Base-by-base conservation (phyloP, 805 yeast species). In the Candida arabinofermentans region DNA sequence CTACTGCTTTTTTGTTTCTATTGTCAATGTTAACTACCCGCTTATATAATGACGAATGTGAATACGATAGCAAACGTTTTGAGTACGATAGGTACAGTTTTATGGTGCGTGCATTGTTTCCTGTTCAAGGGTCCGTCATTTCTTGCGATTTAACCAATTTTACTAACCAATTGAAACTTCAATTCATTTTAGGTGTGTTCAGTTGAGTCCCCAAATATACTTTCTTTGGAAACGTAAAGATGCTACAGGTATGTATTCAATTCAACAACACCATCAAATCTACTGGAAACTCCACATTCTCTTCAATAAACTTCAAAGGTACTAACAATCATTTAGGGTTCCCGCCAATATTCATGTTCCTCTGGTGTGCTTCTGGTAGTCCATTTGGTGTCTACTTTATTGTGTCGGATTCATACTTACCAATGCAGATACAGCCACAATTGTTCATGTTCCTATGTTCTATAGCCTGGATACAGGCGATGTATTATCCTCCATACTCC, bases 331-430 rank as follows among this genome's bases (percentile, higher is more conserved):
- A 14, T 29, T 5, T 10, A 29, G 32, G 98, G 0, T 67, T 91
- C n/a, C 96, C 97, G 0, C 90, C 95, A 0, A 22, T 77, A 7
- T 87, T 91, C 91, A 77, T 90, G 85, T 78, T 87, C 48, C 66
- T 88, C n/a, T 91, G 97, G 96, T 79, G 86, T 1, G 59, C 60
- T 50, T 57, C 64, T 41, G 96, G 95, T 7, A 72, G 88, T 1
- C 96, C 96, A 4, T 88, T 90, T 59, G 80, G 83, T 12, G 82
- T 86, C n/a, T 91, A 87, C 61, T 89, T 90, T 54, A 67, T 86
- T 37, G 77, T 81, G 1, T 78, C 77, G 31, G 74, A 79, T 44
- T 81, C 90, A 0, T 81, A 83, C 39, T 71, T 87, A 2, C 91
- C 96, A 0, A 70, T 91, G 46, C 82, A 83, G 60, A 70, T 91